Evolutionary conservation across 352 stramenopile species (phyloP), one percentile per base, ranked within the genome.

Genomic region (Pythium monospermum): DNA sequence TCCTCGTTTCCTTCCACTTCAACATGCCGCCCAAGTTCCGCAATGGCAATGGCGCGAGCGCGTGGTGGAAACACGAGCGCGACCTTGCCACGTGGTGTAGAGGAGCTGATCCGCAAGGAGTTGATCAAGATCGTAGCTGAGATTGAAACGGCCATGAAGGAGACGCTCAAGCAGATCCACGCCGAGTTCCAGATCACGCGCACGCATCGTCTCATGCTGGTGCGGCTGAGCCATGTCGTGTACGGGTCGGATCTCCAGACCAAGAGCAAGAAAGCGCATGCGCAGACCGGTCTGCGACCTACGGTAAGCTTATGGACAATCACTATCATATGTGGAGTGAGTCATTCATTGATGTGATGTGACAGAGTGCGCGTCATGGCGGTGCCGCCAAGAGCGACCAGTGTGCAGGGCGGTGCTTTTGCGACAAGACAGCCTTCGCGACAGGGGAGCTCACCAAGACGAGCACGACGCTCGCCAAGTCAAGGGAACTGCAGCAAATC

Each of bases 111-210:
- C 30, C 66, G 73, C 37, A 31, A 33, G 6, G 76, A 85, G 58
- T 61, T 79, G 15, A 46, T 51, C 6, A 71, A 66, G 37, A 51
- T 87, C 6, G 68, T 83, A 1, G 59, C 53, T 1, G 67, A 84
- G 28, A 49, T 85, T 27, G 76, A 87, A 25, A 35, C 46, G 21
- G 64, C 51, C 23, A 75, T 78, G 28, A 31, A 49, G 0, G 71
- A 81, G 25, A 52, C 60, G n/a, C 22, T 85, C n/a, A 60, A 68
- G 15, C 57, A 83, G 21, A 56, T 87, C 19, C 69, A 65, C 6
- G 62, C 63, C 21, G 73, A 87, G 39, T 87, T 83, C 40, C 73
- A 78, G 31, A 65, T 85, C 58, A 83, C 73, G 15, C 65, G 62
- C 28, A 66, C 60, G 26, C 73, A 83, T 13, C 64, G 76, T 3